These are phyloP conservation scores for Porphyrellus cyaneotinctus DNA, from an alignment of 768 basidiomycete species.

Conservation along the genomic window DNA sequence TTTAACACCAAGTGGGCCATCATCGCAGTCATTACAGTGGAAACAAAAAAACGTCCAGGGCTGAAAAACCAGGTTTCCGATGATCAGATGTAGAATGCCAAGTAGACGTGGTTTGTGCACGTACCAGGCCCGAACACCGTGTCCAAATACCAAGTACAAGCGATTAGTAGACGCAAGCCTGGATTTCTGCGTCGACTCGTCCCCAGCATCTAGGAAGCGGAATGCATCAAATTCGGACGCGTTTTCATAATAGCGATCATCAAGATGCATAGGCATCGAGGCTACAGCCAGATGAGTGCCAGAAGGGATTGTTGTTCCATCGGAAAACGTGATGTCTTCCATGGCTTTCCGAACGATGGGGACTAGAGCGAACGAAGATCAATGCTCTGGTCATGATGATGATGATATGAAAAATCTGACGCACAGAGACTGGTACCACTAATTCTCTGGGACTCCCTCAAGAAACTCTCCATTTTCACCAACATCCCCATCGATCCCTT, in stretches of 20 bases:
- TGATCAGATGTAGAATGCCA: constrained; percentile 3
- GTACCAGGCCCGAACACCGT: constrained; percentile 34
- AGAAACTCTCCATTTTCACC: constrained; percentile 41
- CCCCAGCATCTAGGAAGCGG: constrained; percentile 34
- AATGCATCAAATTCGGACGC: constrained; percentile 40
- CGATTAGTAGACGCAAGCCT: constrained; percentile 29
- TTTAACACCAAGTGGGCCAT: constrained; percentile 39
- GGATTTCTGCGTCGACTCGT: constrained; percentile 23
- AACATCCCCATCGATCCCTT: constrained; percentile 32
- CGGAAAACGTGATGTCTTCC: constrained; percentile 31
- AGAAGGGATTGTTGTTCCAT: constrained; percentile 35
- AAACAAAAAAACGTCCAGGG: constrained; percentile 42
- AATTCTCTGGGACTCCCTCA: constrained; percentile 39
- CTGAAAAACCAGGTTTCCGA: constrained; percentile 19
- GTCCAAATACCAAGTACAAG: constrained; percentile 35
- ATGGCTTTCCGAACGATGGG: constrained; percentile 34
- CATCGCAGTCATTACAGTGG: constrained; percentile 37
- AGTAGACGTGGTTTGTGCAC: constrained; percentile 8
- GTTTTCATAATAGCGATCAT: constrained; percentile 41
- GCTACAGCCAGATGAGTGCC: constrained; percentile 38
- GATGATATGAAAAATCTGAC: constrained; percentile 5
- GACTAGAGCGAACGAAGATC: constrained; percentile 18
- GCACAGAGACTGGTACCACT: constrained; percentile 33
- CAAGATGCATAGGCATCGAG: constrained; percentile 33
- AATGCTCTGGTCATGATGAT: not conserved